Evolutionary conservation across 768 basidiomycete genomes (phyloP).

Genomic region (Pholiota molesta): DNA sequence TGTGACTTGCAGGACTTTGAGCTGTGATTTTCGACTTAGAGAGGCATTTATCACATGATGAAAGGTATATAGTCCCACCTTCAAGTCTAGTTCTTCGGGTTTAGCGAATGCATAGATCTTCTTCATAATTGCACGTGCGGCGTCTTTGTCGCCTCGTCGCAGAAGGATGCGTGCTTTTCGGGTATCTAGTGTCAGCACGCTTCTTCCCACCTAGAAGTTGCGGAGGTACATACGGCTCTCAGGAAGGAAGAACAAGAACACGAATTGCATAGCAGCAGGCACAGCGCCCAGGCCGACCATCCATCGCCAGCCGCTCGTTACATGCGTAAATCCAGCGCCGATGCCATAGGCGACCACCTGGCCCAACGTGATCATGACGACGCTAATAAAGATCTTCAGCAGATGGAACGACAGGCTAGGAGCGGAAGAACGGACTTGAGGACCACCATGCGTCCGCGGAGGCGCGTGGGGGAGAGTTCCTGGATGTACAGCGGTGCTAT

Average conservation of each 20-base stretch:
- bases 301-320: slow-evolving; percentile 75
- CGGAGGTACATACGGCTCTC: slow-evolving; percentile 64
- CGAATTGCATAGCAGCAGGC: slow-evolving; percentile 66
- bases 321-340: slow-evolving; percentile 64
- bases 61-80: slow-evolving; percentile 39
- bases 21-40: slow-evolving; percentile 32
- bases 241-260: slow-evolving; percentile 66
- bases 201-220: background rate
- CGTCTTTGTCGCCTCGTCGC: slow-evolving; percentile 49
- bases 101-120: slow-evolving; percentile 74
- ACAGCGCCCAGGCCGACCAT: slow-evolving; percentile 80
- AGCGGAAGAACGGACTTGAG: slow-evolving; percentile 48
- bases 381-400: slow-evolving; percentile 32
- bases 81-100: slow-evolving; percentile 65
- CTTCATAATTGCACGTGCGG: slow-evolving; percentile 56
- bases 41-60: background rate
- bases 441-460: slow-evolving; percentile 79
- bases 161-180: slow-evolving; percentile 60
- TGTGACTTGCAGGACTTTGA: slow-evolving; percentile 59
- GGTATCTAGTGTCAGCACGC: background rate
- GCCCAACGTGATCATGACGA: slow-evolving; percentile 80
- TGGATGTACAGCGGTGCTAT: slow-evolving; percentile 85
- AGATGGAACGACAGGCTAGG: background rate
- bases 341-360: slow-evolving; percentile 82
- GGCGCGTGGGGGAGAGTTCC: slow-evolving; percentile 75